Percentiles rank a stretch among this genome's conserved stretches.
These are phyloP conservation scores for Sophora flavescens DNA, from an alignment of 306 rosid species.

Conservation along the genomic window DNA sequence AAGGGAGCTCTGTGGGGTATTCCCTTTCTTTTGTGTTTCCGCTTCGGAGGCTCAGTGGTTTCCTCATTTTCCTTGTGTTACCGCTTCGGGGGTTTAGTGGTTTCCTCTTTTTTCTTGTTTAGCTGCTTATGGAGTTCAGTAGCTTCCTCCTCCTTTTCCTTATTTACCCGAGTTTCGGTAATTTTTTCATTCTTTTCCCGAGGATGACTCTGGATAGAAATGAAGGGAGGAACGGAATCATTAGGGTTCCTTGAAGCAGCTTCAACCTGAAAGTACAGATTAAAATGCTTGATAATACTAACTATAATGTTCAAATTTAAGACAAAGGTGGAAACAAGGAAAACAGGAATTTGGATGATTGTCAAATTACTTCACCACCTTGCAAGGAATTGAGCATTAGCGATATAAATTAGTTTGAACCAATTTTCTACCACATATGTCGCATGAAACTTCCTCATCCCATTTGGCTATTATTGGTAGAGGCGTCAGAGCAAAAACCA, in stretches of 20 bases:
- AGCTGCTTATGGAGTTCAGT: no score
- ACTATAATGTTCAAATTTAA: background rate
- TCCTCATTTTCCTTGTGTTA: no score
- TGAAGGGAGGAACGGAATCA: constrained; percentile 42
- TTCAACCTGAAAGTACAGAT: constrained; percentile 42
- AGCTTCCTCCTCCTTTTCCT: no score
- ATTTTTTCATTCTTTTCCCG: background rate
- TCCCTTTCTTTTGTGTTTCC: constrained; percentile 43
- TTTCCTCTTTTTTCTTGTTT: background rate
- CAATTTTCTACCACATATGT: constrained; percentile 42
- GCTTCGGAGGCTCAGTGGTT: no score
- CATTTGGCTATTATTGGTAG: constrained; percentile 36
- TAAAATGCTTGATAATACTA: background rate
- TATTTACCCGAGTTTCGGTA: background rate
- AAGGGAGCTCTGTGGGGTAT: no score
- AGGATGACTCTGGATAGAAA: background rate
- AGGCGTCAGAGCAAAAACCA: constrained; percentile 49
- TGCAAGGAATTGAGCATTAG: constrained; percentile 54
- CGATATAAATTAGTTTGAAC: constrained; percentile 26
- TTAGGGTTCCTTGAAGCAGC: constrained; percentile 36
- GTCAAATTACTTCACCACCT: constrained; percentile 35
- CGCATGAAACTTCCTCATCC: constrained; percentile 18
- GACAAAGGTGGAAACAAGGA: background rate
- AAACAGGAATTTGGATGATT: background rate
- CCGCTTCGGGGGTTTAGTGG: no score